Evolutionary conservation across 2,329 filamentous ascomycete genomes (phyloP).

Genomic region (Aspergillus ochraceus): DNA sequence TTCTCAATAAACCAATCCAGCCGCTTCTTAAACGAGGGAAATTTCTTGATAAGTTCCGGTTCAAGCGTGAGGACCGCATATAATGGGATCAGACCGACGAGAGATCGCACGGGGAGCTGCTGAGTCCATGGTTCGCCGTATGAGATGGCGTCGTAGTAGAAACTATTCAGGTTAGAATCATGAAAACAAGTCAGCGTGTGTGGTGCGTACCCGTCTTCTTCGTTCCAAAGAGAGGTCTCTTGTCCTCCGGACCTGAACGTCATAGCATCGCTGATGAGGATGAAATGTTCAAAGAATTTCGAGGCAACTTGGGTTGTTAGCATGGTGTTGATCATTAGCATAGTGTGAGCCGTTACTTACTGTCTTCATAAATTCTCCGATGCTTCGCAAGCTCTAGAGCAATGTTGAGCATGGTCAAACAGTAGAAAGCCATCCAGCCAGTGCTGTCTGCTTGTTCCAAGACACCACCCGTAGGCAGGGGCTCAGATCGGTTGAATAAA

Average conservation of each 20-base stretch:
- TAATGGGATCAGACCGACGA: constrained; percentile 90
- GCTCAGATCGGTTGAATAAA: constrained; percentile 94
- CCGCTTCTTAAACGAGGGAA: constrained; percentile 89
- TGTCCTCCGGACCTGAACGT: constrained; percentile 71
- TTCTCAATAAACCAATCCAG: constrained; percentile 94
- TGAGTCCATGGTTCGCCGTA: constrained; percentile 93
- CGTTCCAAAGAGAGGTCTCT: constrained; percentile 91
- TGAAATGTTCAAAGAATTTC: constrained; percentile 98
- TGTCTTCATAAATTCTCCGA: constrained; percentile 90
- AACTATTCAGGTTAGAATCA: constrained; percentile 49
- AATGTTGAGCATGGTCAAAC: constrained; percentile 94
- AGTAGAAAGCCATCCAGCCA: constrained; percentile 99
- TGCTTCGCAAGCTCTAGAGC: constrained; percentile 93
- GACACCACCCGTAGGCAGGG: constrained; percentile 86
- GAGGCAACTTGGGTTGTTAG: constrained; percentile 64
- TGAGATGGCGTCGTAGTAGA: constrained; percentile 98
- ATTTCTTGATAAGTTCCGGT: constrained; percentile 86
- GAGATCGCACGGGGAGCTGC: constrained; percentile 85
- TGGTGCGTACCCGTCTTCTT: constrained; percentile 66
- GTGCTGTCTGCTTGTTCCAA: constrained; percentile 97
- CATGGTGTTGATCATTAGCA: not conserved
- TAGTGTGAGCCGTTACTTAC: constrained; percentile 23
- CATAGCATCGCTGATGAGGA: constrained; percentile 98
- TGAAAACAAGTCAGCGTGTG: not conserved
- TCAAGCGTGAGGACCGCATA: constrained; percentile 91